Conservation (phyloP, 2,329 filamentous ascomycete species). For the Paracorniculantispora psalliotae region DNA sequence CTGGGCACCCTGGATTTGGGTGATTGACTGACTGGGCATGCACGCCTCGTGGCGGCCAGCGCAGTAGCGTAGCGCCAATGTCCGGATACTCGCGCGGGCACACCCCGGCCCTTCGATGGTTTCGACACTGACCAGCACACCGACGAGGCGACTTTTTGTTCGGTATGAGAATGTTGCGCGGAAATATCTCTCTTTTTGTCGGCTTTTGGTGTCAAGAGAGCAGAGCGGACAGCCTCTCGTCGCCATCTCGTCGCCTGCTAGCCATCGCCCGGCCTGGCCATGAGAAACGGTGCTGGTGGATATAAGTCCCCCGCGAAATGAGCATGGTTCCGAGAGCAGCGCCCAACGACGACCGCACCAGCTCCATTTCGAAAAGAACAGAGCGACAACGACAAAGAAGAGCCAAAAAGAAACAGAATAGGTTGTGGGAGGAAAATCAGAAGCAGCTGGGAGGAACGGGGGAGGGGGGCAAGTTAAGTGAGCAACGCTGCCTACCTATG, state of each 20-base stretch:
- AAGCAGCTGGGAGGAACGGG: conserved; percentile 11
- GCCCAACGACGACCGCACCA: background rate
- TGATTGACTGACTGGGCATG: background rate
- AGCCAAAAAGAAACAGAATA: background rate
- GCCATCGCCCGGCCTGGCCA: background rate
- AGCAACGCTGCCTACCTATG: conserved; percentile 7
- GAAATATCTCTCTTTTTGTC: background rate
- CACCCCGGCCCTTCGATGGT: conserved; percentile 8
- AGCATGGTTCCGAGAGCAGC: background rate
- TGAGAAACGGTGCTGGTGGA: conserved; percentile 7
- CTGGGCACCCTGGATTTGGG: background rate
- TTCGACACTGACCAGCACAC: background rate
- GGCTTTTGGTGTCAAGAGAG: background rate
- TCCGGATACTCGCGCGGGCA: conserved; percentile 12
- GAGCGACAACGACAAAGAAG: background rate
- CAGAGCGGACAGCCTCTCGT: background rate
- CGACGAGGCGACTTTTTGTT: background rate
- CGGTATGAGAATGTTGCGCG: background rate
- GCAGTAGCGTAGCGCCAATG: conserved; percentile 11
- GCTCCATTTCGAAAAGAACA: background rate
- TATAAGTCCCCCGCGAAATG: conserved; percentile 5
- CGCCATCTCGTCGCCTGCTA: background rate
- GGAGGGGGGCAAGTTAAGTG: conserved; percentile 11
- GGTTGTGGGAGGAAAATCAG: conserved; percentile 10
- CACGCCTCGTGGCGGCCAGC: conserved; percentile 13